phyloP scores from a whole-genome alignment of 1,284 basidiomycete genomes.

The Apiotrichum montevideense region DNA sequence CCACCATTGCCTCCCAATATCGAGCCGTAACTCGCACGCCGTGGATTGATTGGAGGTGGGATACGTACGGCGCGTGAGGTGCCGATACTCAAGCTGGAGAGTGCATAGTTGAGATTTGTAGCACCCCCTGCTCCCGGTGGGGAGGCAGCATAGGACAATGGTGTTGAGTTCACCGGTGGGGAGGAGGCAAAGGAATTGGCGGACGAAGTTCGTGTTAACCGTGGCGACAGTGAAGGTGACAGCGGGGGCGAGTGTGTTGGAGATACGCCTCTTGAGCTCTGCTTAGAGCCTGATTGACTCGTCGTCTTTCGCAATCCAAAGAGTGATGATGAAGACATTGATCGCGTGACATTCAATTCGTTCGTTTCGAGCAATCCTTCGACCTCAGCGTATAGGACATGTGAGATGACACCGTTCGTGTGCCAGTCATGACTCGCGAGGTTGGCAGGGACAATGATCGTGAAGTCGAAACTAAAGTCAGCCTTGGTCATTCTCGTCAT shows the following conservation, averaged over 20 bases:
- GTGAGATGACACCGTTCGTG: slow-evolving; percentile 22
- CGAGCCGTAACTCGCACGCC: too few relatives aligned
- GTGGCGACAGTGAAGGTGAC: not conserved
- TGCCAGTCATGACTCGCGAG: slow-evolving; percentile 30
- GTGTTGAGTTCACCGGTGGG: not conserved
- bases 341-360: not conserved
- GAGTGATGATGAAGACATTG: slow-evolving; percentile 3
- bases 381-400: slow-evolving; percentile 25
- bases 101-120: too few relatives aligned
- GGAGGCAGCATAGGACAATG: too few relatives aligned
- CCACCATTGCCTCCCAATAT: too few relatives aligned
- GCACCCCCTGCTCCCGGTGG: too few relatives aligned
- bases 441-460: slow-evolving; percentile 24
- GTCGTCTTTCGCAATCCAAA: slow-evolving; percentile 7
- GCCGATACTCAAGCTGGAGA: not conserved
- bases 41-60: not conserved
- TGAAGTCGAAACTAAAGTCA: slow-evolving; percentile 10
- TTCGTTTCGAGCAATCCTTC: slow-evolving; percentile 17
- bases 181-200: not conserved
- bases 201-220: not conserved
- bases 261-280: not conserved
- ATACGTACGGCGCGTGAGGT: slow-evolving; percentile 1
- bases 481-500: not conserved
- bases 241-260: not conserved
- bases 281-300: not conserved